Evolutionary conservation across 176 grass and related monocot species (phyloP).

Genomic region (Thinopyrum elongatum): DNA sequence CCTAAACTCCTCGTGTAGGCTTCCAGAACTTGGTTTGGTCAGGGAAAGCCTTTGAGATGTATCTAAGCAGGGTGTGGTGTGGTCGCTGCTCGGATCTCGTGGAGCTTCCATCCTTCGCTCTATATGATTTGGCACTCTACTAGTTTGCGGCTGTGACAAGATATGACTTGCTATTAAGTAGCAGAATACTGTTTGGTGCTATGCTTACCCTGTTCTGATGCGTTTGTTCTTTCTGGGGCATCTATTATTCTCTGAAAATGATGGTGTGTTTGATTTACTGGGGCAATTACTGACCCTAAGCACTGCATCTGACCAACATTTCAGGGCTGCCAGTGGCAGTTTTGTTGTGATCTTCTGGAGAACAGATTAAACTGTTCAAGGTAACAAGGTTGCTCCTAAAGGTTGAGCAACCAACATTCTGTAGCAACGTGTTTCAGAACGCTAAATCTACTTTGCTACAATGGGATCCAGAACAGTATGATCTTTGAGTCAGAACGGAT

Average conservation of each 20-base stretch:
- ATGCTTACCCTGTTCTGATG: neutral
- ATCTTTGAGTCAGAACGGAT: no score
- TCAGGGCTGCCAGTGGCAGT: no score
- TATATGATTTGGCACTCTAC: conserved; percentile 16
- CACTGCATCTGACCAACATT: no score
- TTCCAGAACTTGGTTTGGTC: conserved; percentile 27
- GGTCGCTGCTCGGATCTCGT: neutral
- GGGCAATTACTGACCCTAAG: no score
- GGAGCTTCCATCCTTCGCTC: conserved; percentile 10
- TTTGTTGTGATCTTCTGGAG: no score
- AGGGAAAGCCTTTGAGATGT: conserved; percentile 9
- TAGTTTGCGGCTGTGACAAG: conserved; percentile 7
- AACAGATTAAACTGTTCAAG: no score
- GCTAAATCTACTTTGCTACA: no score
- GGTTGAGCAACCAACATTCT: no score
- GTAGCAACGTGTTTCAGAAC: no score
- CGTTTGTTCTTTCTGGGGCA: neutral
- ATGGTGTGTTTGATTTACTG: neutral
- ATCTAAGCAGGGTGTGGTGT: conserved; percentile 26
- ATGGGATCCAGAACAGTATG: no score
- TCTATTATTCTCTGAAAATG: neutral
- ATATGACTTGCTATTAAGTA: conserved; percentile 34
- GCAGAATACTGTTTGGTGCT: neutral
- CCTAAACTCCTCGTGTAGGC: conserved; percentile 18
- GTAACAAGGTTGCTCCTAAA: no score